Percentiles rank a stretch among this genome's conserved stretches.
Conservation (phyloP, 192 early-diverging fungal genomes). For the Mortierella hygrophila region DNA sequence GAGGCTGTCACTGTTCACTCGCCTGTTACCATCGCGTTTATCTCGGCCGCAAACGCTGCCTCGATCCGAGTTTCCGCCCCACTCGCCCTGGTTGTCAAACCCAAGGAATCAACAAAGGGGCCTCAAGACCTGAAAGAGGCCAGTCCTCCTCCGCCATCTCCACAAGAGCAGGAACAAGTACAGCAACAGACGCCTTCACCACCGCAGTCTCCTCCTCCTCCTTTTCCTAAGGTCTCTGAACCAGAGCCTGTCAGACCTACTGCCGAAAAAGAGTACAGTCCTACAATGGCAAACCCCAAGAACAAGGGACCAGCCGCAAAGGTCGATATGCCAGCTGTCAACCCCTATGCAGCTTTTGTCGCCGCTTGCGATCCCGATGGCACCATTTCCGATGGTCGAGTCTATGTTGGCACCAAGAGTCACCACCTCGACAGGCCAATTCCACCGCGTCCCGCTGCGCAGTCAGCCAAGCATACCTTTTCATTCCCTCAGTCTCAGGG, state of each 20-base stretch:
- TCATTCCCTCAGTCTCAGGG: not conserved
- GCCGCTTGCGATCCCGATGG: constrained; percentile 16
- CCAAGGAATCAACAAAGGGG: not conserved
- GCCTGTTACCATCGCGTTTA: not conserved
- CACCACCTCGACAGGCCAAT: constrained; percentile 26
- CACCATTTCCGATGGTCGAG: constrained; percentile 33
- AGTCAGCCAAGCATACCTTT: not conserved
- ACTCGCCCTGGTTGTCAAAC: too few species aligned
- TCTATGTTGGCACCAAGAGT: constrained; percentile 28
- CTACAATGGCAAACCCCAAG: not conserved
- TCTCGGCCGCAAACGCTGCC: not conserved
- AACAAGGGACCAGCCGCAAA: not conserved
- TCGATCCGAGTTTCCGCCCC: not conserved
- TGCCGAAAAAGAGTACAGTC: too few species aligned
- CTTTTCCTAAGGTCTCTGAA: not conserved
- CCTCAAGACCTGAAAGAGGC: not conserved
- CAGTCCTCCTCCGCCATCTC: not conserved
- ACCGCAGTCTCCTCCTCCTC: not conserved
- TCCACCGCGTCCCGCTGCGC: not conserved
- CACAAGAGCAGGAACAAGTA: not conserved
- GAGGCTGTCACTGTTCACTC: not conserved
- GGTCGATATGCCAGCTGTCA: not conserved
- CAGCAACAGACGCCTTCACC: not conserved
- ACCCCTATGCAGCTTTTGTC: constrained; percentile 27
- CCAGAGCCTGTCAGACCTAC: not conserved